Evolutionary conservation across 2,329 filamentous ascomycete species (phyloP).

Genomic region (Fusarium sp.): DNA sequence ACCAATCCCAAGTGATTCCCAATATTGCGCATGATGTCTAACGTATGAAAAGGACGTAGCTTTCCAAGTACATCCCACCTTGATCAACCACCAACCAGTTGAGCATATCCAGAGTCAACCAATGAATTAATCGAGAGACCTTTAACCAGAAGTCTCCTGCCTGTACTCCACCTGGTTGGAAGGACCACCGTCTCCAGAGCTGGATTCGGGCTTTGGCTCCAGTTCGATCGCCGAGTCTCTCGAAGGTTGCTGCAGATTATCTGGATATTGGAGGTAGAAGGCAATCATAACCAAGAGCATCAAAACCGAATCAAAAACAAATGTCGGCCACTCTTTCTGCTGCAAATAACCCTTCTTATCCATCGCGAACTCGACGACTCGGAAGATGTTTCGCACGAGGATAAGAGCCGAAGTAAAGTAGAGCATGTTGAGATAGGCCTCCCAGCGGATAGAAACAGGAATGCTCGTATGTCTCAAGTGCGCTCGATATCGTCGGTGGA

Average conservation of each 20-base stretch:
- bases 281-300: conserved; percentile 30
- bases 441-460: not conserved
- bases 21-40: too few species aligned
- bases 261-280: conserved; percentile 30
- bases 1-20: too few species aligned
- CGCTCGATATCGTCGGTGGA: conserved; percentile 9
- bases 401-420: conserved; percentile 18
- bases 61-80: too few species aligned
- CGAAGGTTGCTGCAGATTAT: not conserved
- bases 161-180: not conserved
- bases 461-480: not conserved
- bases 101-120: too few species aligned
- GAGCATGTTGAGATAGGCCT: conserved; percentile 21
- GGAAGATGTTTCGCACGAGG: conserved; percentile 22
- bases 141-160: not conserved
- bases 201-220: not conserved
- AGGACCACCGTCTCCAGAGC: rapidly evolving
- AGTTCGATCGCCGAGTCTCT: conserved; percentile 7
- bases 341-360: conserved; percentile 26
- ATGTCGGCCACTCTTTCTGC: conserved; percentile 37
- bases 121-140: too few species aligned
- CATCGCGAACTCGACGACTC: conserved; percentile 32
- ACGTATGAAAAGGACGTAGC: too few species aligned
- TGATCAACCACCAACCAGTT: too few species aligned
- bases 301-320: conserved; percentile 24